Conservation (phyloP, 768 basidiomycete species). For the Panaeolus papilionaceus region DNA sequence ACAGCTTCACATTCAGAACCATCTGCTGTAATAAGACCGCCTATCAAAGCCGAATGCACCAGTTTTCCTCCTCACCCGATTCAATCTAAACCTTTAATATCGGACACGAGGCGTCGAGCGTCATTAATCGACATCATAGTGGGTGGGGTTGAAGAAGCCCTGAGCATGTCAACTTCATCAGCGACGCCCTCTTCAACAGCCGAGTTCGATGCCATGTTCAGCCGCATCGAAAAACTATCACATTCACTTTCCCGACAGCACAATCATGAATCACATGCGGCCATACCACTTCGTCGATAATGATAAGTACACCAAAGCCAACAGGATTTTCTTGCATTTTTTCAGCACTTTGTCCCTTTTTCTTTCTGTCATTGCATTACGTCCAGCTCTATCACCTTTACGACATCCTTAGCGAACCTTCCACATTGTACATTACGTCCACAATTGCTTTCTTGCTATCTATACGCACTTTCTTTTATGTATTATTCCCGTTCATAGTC, state of each 20-base stretch:
- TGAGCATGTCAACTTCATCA: neutral
- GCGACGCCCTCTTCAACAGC: conserved; percentile 22
- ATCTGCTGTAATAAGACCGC: neutral
- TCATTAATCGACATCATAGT: neutral
- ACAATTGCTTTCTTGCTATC: conserved; percentile 4
- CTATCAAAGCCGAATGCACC: neutral
- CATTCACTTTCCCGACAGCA: conserved; percentile 5
- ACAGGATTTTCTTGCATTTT: neutral
- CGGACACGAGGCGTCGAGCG: neutral
- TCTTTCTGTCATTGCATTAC: neutral
- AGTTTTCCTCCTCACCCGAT: neutral
- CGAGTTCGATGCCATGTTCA: conserved; percentile 31
- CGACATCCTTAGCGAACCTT: neutral
- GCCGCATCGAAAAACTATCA: conserved; percentile 23
- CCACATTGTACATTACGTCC: neutral
- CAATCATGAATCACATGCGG: neutral
- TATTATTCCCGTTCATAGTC: neutral
- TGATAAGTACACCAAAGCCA: neutral
- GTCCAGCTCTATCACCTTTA: neutral
- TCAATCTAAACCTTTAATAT: neutral
- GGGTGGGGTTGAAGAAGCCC: neutral
- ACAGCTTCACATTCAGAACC: neutral
- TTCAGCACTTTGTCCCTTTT: neutral
- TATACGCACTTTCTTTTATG: neutral
- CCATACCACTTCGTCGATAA: neutral